Conservation (phyloP, 345 rosid species). For the Heritiera fomes region DNA sequence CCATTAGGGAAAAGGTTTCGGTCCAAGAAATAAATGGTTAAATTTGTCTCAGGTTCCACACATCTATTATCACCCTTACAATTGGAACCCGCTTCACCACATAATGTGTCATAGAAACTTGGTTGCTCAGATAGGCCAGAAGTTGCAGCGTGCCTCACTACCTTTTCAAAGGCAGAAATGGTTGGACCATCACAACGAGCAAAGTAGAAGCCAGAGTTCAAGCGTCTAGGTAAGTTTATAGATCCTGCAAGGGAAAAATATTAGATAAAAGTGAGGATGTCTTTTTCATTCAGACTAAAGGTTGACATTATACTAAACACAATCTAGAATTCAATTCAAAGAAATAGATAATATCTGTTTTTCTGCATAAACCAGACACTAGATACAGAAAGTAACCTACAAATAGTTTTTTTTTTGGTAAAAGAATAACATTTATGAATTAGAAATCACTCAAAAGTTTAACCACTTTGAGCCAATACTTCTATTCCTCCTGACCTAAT, state of each 20-base stretch:
- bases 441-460: not conserved
- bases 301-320: not conserved
- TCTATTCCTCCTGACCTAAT: not conserved
- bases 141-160: conserved; percentile 79
- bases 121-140: conserved; percentile 89
- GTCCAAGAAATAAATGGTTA: conserved; percentile 70
- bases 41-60: conserved; percentile 67
- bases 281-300: conserved; percentile 8
- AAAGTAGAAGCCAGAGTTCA: conserved; percentile 91
- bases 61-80: conserved; percentile 60
- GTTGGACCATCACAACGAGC: conserved; percentile 59
- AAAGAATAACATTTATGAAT: not conserved
- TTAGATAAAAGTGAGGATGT: not conserved
- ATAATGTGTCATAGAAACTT: conserved; percentile 84
- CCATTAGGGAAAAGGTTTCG: conserved; percentile 89
- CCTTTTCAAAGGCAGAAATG: conserved; percentile 78
- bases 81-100: conserved; percentile 77
- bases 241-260: conserved; percentile 49
- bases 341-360: not conserved
- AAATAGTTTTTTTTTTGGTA: not conserved
- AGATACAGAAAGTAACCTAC: not conserved
- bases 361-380: not conserved
- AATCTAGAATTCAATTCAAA: not conserved
- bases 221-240: conserved; percentile 81
- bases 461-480: not conserved